Base-by-base conservation (phyloP, 495 filamentous ascomycete species). In the Podospora sp. region DNA sequence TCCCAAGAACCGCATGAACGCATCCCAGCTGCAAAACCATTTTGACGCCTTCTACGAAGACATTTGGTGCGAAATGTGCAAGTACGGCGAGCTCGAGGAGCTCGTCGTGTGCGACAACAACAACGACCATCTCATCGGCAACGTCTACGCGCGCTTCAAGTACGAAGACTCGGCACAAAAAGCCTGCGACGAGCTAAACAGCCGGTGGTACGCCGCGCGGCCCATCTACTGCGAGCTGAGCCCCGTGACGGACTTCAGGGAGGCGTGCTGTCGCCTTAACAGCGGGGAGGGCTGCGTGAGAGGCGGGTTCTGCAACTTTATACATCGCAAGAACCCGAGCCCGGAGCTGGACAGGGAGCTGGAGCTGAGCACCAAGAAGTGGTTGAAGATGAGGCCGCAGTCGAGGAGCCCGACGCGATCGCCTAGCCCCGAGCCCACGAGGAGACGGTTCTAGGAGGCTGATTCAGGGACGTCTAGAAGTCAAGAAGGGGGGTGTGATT, bases 31-130 rank as follows among this genome's bases (percentile, higher is more conserved):
- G 76, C 94, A 97, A 82, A 96, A 94, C 82, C 95, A 99, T 84
- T 99, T 98, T 76, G 96, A 99, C 81, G 94, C 95, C 71, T 99
- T 99, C 83, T 99, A 99, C 84, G 95, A 99, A 82, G 95, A 99
- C 78, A 90, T 99, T 70, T 99, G 95, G 92, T 97, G 94, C 84
- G 95, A 99, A 86, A 92, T 99, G 90, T 94, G 91, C 89, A 90
- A 92, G 79, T 94, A 93, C 76, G 92, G 92, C 60, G 92, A 96
- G 82, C 80, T 93, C 14, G 92, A 96, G 81, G 92, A 96, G 77
- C 84, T 96, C 33, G 92, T 96, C 9, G 91, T 94, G 2, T 96
- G 92, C 77, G 92, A 95, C 80, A 94, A 96, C 77, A 98, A 97
- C 80, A 97, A 97, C 83, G 94, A 97, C 77, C 94, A 99, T 82